phyloP scores from a whole-genome alignment of 1,139 yeast genomes.

The Pneumocystis jirovecii region DNA sequence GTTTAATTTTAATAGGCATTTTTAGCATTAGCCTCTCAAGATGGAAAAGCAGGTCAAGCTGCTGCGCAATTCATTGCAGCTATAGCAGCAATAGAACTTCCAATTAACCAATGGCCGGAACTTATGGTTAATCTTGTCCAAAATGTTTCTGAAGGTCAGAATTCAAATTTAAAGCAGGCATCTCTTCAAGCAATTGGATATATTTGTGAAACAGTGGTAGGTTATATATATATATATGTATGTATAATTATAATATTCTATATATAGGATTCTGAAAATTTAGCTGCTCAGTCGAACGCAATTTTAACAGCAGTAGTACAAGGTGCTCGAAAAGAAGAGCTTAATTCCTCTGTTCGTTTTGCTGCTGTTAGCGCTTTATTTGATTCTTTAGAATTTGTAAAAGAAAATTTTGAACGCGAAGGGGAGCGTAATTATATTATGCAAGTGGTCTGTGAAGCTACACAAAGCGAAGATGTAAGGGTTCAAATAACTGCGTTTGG shows the following conservation, averaged over 20 bases:
- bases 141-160: conserved; percentile 52
- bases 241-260: background rate
- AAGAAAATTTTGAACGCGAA: conserved; percentile 74
- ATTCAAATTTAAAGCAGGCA: conserved; percentile 57
- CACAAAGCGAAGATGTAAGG: conserved; percentile 70
- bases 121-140: conserved; percentile 69
- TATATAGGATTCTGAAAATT: conserved; percentile 54
- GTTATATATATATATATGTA: background rate
- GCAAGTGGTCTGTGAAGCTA: conserved; percentile 98
- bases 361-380: conserved; percentile 88
- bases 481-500: conserved; percentile 93
- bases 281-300: conserved; percentile 74
- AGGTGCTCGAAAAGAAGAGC: conserved; percentile 79
- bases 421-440: conserved; percentile 92
- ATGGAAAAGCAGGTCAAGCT: conserved; percentile 69
- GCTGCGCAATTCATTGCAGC: conserved; percentile 94
- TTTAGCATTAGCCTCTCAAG: conserved; percentile 46
- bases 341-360: conserved; percentile 57
- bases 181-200: conserved; percentile 83
- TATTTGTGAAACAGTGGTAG: conserved; percentile 69
- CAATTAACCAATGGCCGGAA: conserved; percentile 76
- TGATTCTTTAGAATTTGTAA: conserved; percentile 79
- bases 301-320: conserved; percentile 90
- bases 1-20: conserved; percentile 29
- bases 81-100: conserved; percentile 86